phyloP scores from a whole-genome alignment of 2,329 filamentous ascomycete species.

The Nemania sp. region DNA sequence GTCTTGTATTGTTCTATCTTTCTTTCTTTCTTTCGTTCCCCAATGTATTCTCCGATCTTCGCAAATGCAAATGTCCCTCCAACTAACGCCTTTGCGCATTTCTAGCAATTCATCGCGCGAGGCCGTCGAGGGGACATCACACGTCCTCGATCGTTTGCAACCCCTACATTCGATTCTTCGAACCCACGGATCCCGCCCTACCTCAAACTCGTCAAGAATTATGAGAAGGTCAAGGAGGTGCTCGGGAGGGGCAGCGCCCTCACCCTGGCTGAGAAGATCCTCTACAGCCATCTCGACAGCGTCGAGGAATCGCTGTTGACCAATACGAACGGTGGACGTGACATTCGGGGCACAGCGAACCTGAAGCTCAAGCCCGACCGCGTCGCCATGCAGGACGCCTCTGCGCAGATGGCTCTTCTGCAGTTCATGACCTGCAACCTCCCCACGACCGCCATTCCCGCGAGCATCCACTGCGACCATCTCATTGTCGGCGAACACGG shows the following conservation, averaged over 20 bases:
- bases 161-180: constrained; percentile 49
- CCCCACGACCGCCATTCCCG: constrained; percentile 88
- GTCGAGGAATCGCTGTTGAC: constrained; percentile 87
- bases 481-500: constrained; percentile 97
- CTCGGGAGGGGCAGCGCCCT: constrained; percentile 69
- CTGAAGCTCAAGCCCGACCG: constrained; percentile 97
- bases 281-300: constrained; percentile 94
- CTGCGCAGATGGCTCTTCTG: constrained; percentile 96
- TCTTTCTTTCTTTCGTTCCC: not conserved
- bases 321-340: constrained; percentile 83
- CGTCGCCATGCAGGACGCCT: constrained; percentile 99
- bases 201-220: constrained; percentile 71
- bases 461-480: constrained; percentile 98
- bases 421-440: constrained; percentile 99
- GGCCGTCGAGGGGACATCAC: constrained; percentile 43
- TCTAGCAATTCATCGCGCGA: constrained; percentile 46
- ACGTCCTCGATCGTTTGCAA: constrained; percentile 50
- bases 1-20: not conserved
- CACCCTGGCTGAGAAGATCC: constrained; percentile 96
- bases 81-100: not conserved
- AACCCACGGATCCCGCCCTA: constrained; percentile 74
- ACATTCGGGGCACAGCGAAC: constrained; percentile 88
- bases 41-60: constrained; percentile 14
- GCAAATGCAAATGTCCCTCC: not conserved
- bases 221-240: constrained; percentile 69